Evolutionary conservation across 805 yeast genomes (phyloP).

Genomic region (Candida tammaniensis): DNA sequence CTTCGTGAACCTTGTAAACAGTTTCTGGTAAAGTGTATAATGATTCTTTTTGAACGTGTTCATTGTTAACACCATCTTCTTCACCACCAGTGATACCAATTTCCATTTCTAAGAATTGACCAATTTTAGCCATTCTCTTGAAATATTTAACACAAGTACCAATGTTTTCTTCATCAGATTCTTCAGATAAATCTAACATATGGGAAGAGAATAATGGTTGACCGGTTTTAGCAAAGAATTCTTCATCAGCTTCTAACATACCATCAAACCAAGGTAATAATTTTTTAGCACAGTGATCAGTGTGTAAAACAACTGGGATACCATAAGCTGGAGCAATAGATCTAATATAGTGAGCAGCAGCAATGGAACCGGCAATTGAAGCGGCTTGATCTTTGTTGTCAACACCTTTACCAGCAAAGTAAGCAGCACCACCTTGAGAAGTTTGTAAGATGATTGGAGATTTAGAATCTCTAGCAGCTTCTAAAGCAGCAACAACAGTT

Average conservation of each 20-base stretch:
- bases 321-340: conserved; percentile 95
- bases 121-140: conserved; percentile 87
- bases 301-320: conserved; percentile 93
- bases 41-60: conserved; percentile 79
- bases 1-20: conserved; percentile 86
- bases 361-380: conserved; percentile 89
- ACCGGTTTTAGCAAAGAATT: conserved; percentile 78
- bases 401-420: conserved; percentile 99
- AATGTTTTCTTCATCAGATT: conserved; percentile 93
- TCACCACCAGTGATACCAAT: conserved; percentile 99
- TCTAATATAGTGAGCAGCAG: conserved; percentile 98
- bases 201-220: conserved; percentile 98
- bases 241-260: conserved; percentile 96
- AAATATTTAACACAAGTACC: conserved; percentile 92
- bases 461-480: conserved; percentile 47
- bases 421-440: conserved; percentile 99
- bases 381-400: conserved; percentile 91
- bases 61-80: conserved; percentile 99
- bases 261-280: conserved; percentile 98
- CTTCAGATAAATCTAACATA: conserved; percentile 98
- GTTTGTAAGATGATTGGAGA: conserved; percentile 97
- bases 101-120: conserved; percentile 99
- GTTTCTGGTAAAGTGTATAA: conserved; percentile 96
- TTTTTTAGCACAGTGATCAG: conserved; percentile 99
- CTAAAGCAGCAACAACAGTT: conserved; percentile 63